Percentiles rank a stretch among this genome's conserved stretches.
phyloP scores from a whole-genome alignment of 2,329 filamentous ascomycete species.

The Cercospora beticola region DNA sequence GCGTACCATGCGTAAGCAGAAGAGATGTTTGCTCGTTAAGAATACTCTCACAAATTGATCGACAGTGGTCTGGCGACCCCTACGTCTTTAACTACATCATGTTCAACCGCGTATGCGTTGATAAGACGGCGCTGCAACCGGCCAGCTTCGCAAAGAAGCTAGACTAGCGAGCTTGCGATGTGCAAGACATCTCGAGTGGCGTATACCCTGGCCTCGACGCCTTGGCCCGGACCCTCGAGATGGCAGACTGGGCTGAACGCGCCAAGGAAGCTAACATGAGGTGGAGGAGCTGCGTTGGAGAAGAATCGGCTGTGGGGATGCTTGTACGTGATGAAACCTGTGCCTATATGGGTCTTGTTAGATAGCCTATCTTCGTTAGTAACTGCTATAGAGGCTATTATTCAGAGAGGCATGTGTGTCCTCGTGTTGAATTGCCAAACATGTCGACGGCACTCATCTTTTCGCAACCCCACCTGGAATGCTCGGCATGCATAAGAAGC shows the following conservation, averaged over 20 bases:
- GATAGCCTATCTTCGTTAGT: background rate
- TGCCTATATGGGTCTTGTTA: constrained; percentile 10
- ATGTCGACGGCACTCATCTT: background rate
- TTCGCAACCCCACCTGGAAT: background rate
- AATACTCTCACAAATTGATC: background rate
- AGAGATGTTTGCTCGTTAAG: background rate
- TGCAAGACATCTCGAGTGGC: constrained; percentile 12
- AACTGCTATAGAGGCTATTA: background rate
- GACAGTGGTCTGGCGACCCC: background rate
- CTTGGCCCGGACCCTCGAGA: constrained; percentile 12
- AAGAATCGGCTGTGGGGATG: constrained; percentile 1
- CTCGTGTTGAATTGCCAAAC: constrained; percentile 4
- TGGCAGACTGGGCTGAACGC: constrained; percentile 3
- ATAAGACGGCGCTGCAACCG: constrained; percentile 14
- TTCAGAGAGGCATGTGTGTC: background rate
- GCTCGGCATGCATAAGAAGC: constrained; percentile 10
- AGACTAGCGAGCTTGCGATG: constrained; percentile 9
- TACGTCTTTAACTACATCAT: constrained; percentile 16
- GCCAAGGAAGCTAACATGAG: constrained; percentile 16
- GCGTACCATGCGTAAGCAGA: background rate
- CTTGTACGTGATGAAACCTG: background rate
- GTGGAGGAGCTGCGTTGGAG: background rate
- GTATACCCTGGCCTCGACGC: constrained; percentile 4
- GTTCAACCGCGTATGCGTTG: constrained; percentile 1
- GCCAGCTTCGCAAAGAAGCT: constrained; percentile 8